Evolutionary conservation across 345 rosid genomes (phyloP), one percentile per base, ranked within the genome.

Genomic region (Noccaea caerulescens): DNA sequence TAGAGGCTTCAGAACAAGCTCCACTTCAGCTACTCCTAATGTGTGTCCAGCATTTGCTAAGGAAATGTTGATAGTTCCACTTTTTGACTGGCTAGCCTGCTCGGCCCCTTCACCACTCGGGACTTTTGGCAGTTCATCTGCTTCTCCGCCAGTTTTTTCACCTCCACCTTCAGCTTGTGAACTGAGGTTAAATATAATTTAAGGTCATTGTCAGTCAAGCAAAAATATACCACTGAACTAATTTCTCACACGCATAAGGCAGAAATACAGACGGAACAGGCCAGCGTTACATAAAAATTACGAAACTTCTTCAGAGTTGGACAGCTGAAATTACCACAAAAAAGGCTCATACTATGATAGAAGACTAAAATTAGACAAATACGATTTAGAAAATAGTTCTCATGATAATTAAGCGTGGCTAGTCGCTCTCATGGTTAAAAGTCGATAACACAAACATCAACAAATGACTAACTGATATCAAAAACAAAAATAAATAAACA

Each of bases 1-100:
- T 20, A 94, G 92, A 76, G 96, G 97, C 81, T 86, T 90, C 78
- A 94, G 72, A 71, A 87, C 96, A 86, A 94, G 89, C 82, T 91
- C 98, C 47, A 77, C 88, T 75, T 89, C 90, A 66, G 93, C 83
- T 41, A 72, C 98, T 58, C 85, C 92, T 76, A 94, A 81, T 52
- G 98, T 88, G 80, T 76, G 68, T 32, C 99, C 99, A 57, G 98
- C 99, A 76, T 58, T 87, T 65, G 90, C 84, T 78, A 86, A 82
- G 72, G 90, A 81, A 74, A 80, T 72, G 34, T 87, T 77, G 37
- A 89, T 78, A 32, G 82, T 79, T 72, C 80, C 76, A 43, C 75
- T 63, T 4, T 49, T 80, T 57, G 83, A 68, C 77, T 73, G 88
- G 77, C 77, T 75, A 72, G 72, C 79, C 50, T 73, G 75, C 49